Evolutionary conservation across 163 green algal genomes (phyloP), one percentile per base, ranked within the genome.

Genomic region (Scenedesmus sp.): DNA sequence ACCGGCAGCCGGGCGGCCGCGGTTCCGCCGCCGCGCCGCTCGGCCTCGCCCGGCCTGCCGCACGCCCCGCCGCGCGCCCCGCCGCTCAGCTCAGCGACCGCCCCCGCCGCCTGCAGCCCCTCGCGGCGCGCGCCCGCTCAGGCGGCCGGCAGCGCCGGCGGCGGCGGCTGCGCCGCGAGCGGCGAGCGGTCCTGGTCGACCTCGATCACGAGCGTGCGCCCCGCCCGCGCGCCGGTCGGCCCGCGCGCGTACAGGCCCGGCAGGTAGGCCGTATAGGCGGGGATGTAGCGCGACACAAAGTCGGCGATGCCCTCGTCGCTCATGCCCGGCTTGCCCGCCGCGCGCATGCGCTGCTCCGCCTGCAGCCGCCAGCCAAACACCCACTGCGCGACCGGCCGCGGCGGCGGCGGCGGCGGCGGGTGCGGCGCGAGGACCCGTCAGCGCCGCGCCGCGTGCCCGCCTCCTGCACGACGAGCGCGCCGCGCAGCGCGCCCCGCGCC

Each of bases 251-350:
- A 95, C 36, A 98, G 83, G n/a, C 74, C 85, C 26, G 91, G 91
- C 86, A 97, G 84, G 82, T 97, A 98, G 33, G 88, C 88, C 39
- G 89, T 78, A 86, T 99, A 99, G 4, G 95, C 95, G 4, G 96
- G 96, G 81, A 98, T 96, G 89, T 96, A 99, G 39, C 93, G 84
- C 42, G 91, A 87, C 58, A 98, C 93, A 91, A 99, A 99, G 69
- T 95, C 91, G 5, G 80, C 84, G 20, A 99, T 91, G 86, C 95
- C 87, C 42, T 93, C 94, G 57, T 98, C 93, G 1, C 78, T 97
- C 95, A 99, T 98, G 57, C 94, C 94, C 0, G 88, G 26, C 74
- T 94, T 94, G 72, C 94, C 94, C 3, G 60, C 78, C 31, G 86
- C 88, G 20, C 88, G 85, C 90, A 96, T 96, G 31, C 73, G 70